Percentiles rank a stretch among this genome's conserved stretches.
Conservation (phyloP, 495 filamentous ascomycete species). For the Penicillium malachiteum region DNA sequence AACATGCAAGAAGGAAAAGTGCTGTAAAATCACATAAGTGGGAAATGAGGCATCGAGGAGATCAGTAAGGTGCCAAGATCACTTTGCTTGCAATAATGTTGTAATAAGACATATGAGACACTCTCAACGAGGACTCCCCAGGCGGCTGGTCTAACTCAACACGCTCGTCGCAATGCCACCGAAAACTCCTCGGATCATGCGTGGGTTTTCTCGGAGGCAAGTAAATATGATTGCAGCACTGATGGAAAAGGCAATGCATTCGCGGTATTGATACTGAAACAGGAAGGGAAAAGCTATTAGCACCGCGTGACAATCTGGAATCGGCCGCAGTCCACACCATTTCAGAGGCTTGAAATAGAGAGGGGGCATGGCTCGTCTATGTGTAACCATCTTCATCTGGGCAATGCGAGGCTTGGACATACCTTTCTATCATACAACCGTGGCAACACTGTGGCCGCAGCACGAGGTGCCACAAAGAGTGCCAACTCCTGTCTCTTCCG, state of each 20-base stretch:
- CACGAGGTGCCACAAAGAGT: conserved; percentile 83
- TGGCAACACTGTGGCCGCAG: conserved; percentile 74
- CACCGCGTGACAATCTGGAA: conserved; percentile 11
- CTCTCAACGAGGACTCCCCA: too few species aligned
- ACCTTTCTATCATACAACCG: conserved; percentile 66
- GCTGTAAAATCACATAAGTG: too few species aligned
- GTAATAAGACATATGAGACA: conserved; percentile 15
- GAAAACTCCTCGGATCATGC: conserved; percentile 70
- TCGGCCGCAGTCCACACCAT: not conserved
- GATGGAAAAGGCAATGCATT: conserved; percentile 69
- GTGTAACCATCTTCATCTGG: conserved; percentile 26
- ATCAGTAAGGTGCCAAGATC: too few species aligned
- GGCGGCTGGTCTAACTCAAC: conserved; percentile 31
- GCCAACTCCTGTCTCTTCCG: conserved; percentile 73
- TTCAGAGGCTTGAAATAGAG: not conserved
- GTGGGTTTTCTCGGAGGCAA: conserved; percentile 61
- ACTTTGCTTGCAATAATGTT: not conserved
- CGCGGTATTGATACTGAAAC: conserved; percentile 67
- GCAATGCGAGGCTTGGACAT: conserved; percentile 26
- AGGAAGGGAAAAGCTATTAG: conserved; percentile 23
- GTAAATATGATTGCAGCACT: conserved; percentile 78
- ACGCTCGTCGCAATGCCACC: conserved; percentile 63
- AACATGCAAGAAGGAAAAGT: too few species aligned
- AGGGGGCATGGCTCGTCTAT: not conserved
- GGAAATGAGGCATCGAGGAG: too few species aligned